Evolutionary conservation across 768 basidiomycete species (phyloP).

Genomic region (Asterophora parasitica): DNA sequence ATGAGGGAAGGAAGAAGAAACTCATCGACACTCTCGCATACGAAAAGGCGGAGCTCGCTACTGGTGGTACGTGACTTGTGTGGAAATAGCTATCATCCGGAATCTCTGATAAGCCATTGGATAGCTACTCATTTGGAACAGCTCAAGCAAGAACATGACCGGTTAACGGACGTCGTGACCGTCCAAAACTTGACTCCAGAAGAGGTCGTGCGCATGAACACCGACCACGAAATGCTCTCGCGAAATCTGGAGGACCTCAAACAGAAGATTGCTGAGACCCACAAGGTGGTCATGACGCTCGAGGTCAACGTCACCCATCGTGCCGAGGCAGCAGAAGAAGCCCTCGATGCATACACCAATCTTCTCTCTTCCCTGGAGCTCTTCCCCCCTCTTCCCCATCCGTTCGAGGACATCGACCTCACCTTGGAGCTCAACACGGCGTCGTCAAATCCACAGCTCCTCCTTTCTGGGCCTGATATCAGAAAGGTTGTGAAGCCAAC

Average conservation of each 20-base stretch:
- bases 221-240: slow-evolving; percentile 75
- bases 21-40: slow-evolving; percentile 60
- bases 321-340: slow-evolving; percentile 76
- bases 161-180: slow-evolving; percentile 63
- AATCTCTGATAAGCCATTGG: not conserved
- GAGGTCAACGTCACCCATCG: slow-evolving; percentile 83
- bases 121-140: slow-evolving; percentile 59
- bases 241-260: slow-evolving; percentile 74
- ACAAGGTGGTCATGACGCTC: slow-evolving; percentile 66
- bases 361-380: slow-evolving; percentile 72
- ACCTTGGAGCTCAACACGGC: slow-evolving; percentile 79
- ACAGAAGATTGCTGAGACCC: slow-evolving; percentile 69
- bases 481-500: slow-evolving; percentile 73
- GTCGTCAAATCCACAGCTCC: slow-evolving; percentile 59
- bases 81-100: not conserved
- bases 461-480: slow-evolving; percentile 68
- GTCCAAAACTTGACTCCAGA: slow-evolving; percentile 88
- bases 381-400: slow-evolving; percentile 67
- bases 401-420: slow-evolving; percentile 71
- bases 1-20: slow-evolving; percentile 65
- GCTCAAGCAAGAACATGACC: slow-evolving; percentile 59
- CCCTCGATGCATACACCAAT: slow-evolving; percentile 73
- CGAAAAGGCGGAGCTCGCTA: slow-evolving; percentile 59
- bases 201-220: slow-evolving; percentile 88
- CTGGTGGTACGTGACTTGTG: slow-evolving; percentile 39